Conservation (phyloP, 129 eudicot species). For the Lactuca sativa region DNA sequence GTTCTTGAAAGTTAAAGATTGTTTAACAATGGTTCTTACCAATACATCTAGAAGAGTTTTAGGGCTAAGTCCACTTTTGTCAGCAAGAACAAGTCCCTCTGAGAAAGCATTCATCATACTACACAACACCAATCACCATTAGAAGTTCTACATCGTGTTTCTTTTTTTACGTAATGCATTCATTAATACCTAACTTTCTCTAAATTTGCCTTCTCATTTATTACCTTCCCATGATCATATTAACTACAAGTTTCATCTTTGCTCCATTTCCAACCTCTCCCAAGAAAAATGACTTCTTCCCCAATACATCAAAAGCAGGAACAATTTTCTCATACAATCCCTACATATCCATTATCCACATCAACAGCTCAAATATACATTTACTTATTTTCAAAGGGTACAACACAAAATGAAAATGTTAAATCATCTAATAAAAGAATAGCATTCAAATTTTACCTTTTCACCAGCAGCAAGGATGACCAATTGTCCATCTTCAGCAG, state of each 20-base stretch:
- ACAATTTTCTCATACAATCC: conserved; percentile 67
- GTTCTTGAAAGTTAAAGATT: background rate
- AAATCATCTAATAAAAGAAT: no score
- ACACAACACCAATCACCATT: conserved; percentile 27
- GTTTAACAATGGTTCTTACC: conserved; percentile 40
- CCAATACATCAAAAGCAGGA: conserved; percentile 90
- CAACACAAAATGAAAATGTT: no score
- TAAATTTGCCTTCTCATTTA: background rate
- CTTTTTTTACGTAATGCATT: background rate
- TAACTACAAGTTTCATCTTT: conserved; percentile 96
- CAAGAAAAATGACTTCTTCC: conserved; percentile 89
- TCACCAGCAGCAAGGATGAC: conserved; percentile 97
- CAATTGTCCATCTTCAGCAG: conserved; percentile 97
- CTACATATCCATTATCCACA: conserved; percentile 23
- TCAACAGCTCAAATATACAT: no score
- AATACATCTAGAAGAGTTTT: conserved; percentile 87
- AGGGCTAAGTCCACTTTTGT: conserved; percentile 78
- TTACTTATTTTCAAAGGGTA: no score
- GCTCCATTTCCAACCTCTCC: conserved; percentile 97
- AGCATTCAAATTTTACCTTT: conserved; percentile 69
- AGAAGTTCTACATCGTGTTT: background rate
- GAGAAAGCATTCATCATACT: conserved; percentile 98
- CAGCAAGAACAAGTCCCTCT: conserved; percentile 93
- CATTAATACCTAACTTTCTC: background rate
- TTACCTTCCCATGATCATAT: conserved; percentile 99